Evolutionary conservation across 2,329 filamentous ascomycete species (phyloP).

Genomic region (Fusarium sp.): DNA sequence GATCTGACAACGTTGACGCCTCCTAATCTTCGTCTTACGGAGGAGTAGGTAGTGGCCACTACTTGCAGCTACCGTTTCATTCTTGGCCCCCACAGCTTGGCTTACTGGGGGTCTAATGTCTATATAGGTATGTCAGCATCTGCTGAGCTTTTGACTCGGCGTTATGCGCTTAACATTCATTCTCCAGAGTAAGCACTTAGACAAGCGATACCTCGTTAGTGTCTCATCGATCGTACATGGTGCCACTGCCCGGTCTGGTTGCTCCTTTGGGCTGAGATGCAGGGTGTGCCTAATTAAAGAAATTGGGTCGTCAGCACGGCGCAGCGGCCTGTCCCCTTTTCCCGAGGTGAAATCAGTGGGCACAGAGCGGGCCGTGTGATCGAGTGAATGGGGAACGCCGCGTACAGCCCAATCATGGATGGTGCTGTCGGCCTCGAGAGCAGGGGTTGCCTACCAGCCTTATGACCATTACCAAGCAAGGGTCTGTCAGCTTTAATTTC

Average conservation of each 20-base stretch:
- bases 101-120: background rate
- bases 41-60: background rate
- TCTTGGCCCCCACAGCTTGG: constrained; percentile 13
- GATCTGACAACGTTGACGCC: background rate
- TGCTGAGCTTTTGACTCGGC: background rate
- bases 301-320: background rate
- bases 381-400: background rate
- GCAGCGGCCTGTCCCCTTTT: background rate
- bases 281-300: background rate
- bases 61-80: background rate
- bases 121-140: background rate
- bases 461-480: background rate
- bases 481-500: constrained; percentile 6
- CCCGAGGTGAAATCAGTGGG: background rate
- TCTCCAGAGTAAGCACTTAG: background rate
- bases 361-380: background rate
- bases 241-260: background rate
- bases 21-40: background rate
- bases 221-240: background rate
- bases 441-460: constrained; percentile 6
- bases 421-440: background rate
- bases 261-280: background rate
- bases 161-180: background rate
- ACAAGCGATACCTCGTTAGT: background rate
- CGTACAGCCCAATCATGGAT: background rate